Percentiles rank a stretch among this genome's conserved stretches.
Conservation (phyloP, 116 monocot genomes). For the Thalassia testudinum region DNA sequence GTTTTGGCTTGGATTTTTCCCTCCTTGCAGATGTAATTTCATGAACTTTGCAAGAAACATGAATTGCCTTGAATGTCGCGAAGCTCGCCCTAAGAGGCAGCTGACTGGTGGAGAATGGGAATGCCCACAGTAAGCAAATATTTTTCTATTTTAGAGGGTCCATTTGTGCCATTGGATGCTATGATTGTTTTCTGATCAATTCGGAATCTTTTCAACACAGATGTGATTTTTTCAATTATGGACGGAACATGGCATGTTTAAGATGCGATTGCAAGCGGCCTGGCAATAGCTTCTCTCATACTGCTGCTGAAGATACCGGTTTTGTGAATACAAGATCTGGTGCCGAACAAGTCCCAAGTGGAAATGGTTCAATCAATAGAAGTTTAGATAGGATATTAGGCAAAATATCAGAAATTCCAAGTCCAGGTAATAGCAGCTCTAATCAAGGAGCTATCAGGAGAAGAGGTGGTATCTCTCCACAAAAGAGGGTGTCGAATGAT, state of each 20-base stretch:
- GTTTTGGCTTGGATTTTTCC: background rate
- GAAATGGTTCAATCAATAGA: constrained; percentile 30
- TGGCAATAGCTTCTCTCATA: constrained; percentile 12
- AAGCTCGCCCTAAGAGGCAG: constrained; percentile 51
- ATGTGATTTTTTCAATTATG: constrained; percentile 84
- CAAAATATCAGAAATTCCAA: constrained; percentile 19
- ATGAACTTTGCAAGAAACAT: constrained; percentile 82
- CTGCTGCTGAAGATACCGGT: constrained; percentile 5
- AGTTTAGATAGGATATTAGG: constrained; percentile 73
- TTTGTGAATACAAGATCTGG: background rate
- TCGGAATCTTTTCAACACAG: constrained; percentile 15
- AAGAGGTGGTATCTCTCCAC: background rate
- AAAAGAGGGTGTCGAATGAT: constrained; percentile 4
- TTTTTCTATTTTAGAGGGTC: background rate
- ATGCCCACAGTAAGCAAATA: constrained; percentile 86
- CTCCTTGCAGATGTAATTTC: constrained; percentile 75
- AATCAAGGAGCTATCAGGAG: background rate
- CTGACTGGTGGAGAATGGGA: constrained; percentile 92
- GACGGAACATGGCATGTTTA: constrained; percentile 76
- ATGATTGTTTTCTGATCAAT: background rate
- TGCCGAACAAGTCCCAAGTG: constrained; percentile 16
- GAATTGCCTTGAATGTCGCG: constrained; percentile 73
- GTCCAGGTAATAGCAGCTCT: background rate
- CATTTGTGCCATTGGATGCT: background rate
- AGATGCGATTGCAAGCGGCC: constrained; percentile 85